Evolutionary conservation across 2,329 filamentous ascomycete species (phyloP), one percentile per base, ranked within the genome.

Genomic region (Myriangium duriaei): DNA sequence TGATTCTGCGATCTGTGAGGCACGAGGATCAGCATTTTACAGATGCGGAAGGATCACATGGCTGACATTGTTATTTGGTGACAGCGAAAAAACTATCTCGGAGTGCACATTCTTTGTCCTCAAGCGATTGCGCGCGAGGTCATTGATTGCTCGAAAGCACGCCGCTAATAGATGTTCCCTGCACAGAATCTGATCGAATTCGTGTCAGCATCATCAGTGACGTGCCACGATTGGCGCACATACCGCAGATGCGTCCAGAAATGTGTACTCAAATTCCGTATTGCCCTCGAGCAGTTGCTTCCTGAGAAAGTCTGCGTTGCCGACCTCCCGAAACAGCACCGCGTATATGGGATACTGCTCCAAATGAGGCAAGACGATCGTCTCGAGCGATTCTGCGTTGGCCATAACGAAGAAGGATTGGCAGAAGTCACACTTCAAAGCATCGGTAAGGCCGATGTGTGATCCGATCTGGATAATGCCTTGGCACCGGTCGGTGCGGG

Each of bases 31-130:
- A 48, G 43, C 16, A 39, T 26, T 17, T n/a, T 13, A 14, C 26
- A 5, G 30, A 12, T 14, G 30, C 10, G 11, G 16, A 21, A 34
- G 31, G 5, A 28, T 3, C 29, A 14, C 14, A 31, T 31, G 34
- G 35, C 31, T 34, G 57, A 85, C 82, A 57, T 94, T 94, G 56
- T 85, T 88, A 45, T 81, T 86, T 0, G 81, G 71, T 42, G 78
- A 87, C 31, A 95, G 65, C 3, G 76, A 77, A 48, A 81, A 80
- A 18, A 95, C 85, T 40, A 85, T 80, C 60, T 95, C 87, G 0
- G 83, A 87, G 57, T 94, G 87, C 4, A 93, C 75, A 49, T 93
- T 94, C 31, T 79, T 77, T 4, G 83, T 91, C 56, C 79, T 82
- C 40, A 88, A 64, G 15, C 71, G 66, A 4, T 65, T 64, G 45